Evolutionary conservation across 2,329 filamentous ascomycete species (phyloP).

Genomic region (Alternaria sp.): DNA sequence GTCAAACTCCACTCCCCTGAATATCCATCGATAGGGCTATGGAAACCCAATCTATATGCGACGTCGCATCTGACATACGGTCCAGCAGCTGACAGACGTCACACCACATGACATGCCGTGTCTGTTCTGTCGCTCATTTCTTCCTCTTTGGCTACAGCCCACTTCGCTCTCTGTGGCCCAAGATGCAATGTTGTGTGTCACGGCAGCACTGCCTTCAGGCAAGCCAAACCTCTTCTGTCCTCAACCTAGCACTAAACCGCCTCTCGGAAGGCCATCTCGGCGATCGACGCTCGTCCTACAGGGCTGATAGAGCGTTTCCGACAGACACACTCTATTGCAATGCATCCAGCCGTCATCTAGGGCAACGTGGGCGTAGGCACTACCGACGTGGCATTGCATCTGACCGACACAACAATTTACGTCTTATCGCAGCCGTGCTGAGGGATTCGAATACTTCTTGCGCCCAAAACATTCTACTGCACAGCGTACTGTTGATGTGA

Average conservation of each 20-base stretch:
- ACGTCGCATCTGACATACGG: conserved; percentile 31
- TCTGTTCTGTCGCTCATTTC: conserved; percentile 28
- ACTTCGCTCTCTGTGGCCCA: conserved; percentile 14
- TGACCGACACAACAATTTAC: neutral
- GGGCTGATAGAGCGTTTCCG: conserved; percentile 32
- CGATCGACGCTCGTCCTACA: conserved; percentile 6
- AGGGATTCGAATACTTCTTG: neutral
- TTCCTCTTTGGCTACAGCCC: conserved; percentile 22
- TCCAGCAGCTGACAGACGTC: conserved; percentile 3
- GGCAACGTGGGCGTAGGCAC: conserved; percentile 1
- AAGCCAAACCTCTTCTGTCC: conserved; percentile 26
- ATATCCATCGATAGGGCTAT: conserved; percentile 15
- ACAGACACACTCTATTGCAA: conserved; percentile 5
- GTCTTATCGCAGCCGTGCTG: conserved; percentile 1
- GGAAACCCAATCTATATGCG: conserved; percentile 5
- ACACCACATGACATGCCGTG: conserved; percentile 9
- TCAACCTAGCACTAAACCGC: conserved; percentile 34
- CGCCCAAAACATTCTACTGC: conserved; percentile 14
- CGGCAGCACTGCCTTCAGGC: neutral
- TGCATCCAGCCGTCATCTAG: conserved; percentile 14
- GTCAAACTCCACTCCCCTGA: conserved; percentile 23
- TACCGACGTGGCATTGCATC: conserved; percentile 14
- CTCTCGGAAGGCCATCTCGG: conserved; percentile 21
- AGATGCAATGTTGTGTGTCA: conserved; percentile 5
- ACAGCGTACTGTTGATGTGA: conserved; percentile 14